Conservation (phyloP, 1,139 yeast species). For the Taphrina communis region DNA sequence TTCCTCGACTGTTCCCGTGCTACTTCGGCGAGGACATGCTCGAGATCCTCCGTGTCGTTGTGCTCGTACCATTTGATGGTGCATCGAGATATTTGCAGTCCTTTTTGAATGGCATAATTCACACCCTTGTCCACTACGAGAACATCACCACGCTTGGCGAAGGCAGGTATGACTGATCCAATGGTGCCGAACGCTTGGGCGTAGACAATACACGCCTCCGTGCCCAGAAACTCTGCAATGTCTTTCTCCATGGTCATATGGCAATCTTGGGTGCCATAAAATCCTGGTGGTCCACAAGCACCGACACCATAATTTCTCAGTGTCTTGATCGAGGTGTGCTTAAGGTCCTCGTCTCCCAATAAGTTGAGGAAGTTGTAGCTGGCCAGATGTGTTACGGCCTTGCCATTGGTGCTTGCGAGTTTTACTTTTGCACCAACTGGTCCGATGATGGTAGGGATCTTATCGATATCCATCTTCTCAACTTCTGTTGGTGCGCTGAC, state of each 20-base stretch:
- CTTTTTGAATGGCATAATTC: conserved; percentile 81
- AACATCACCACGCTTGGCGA: conserved; percentile 92
- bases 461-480: conserved; percentile 67
- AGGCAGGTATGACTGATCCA: conserved; percentile 96
- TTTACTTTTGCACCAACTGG: conserved; percentile 57
- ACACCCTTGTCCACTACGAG: conserved; percentile 86
- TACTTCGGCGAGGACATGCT: conserved; percentile 65
- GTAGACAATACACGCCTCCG: conserved; percentile 80
- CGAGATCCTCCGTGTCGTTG: conserved; percentile 83
- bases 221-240: conserved; percentile 72
- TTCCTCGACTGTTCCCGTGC: conserved; percentile 51
- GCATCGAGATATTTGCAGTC: conserved; percentile 83
- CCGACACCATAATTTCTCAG: conserved; percentile 87
- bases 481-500: conserved; percentile 61
- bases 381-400: conserved; percentile 51
- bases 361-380: conserved; percentile 67
- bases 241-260: conserved; percentile 82
- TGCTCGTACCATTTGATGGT: conserved; percentile 80
- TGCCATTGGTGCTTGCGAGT: conserved; percentile 47
- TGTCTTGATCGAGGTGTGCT: conserved; percentile 63
- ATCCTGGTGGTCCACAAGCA: conserved; percentile 98
- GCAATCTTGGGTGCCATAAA: conserved; percentile 93
- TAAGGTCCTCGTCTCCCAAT: conserved; percentile 58
- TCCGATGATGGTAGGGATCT: conserved; percentile 69
- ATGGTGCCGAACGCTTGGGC: conserved; percentile 93